Base-by-base conservation (phyloP, 1,139 yeast species). In the Protomyces lactucae-debilis region DNA sequence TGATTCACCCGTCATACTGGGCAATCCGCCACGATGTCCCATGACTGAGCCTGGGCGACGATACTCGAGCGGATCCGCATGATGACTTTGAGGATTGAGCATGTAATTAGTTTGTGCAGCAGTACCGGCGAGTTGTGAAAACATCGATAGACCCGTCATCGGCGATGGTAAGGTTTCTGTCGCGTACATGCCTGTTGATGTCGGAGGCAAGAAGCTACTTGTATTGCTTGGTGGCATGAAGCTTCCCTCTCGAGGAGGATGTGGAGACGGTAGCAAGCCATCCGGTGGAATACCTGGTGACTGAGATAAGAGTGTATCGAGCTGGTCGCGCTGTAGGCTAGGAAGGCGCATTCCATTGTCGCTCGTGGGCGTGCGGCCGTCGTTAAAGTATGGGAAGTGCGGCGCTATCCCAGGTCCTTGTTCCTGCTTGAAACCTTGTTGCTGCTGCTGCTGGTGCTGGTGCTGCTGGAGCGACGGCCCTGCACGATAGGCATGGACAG, bases 391-490 rank as follows among this genome's bases (percentile, higher is more conserved):
- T 6, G 48, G 48, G 23, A 43, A 43, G 12, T 28, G 21, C 48
- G 48, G 48, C n/a, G 45, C 37, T 16, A 39, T 16, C 6, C 43
- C 43, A 12, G 43, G 43, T 10, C 21, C 23, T 12, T 14, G 14
- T 8, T 35, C 45, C 48, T 32, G 18, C 45, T 32, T 54, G 21
- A 23, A 32, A 46, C n/a, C 45, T 18, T 6, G 18, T 36, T 23
- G 60, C 32, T 39, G 52, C 1, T 23, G 16, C 37, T 28, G 56
- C 25, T 53, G 54, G 10, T 60, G 60, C 45, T 25, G 55, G 12
- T 52, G 55, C 32, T 60, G 54, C 32, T 18, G 55, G 35, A 45
- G 64, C 46, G 40, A 56, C 25, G 55, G 59, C 54, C 28, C 51
- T 6, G 40, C n/a, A 12, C 16, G 21, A 12, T 5, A 14, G 36